Conservation (phyloP, 495 filamentous ascomycete species). For the Echria macrotheca region DNA sequence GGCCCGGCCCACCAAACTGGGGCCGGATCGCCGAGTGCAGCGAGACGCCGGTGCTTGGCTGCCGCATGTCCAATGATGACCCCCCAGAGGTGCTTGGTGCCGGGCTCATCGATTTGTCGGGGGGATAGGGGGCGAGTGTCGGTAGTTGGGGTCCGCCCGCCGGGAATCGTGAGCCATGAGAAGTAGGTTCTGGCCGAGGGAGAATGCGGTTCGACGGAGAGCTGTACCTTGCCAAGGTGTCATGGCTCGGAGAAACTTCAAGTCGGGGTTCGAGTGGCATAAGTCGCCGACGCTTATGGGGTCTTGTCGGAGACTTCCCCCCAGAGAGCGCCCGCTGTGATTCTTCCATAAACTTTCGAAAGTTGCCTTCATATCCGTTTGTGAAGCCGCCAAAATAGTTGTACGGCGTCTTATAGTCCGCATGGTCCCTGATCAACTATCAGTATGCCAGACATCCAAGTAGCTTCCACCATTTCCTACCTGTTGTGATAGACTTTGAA, state of each 20-base stretch:
- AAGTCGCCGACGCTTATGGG: constrained; percentile 14
- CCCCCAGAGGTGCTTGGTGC: no score
- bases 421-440: constrained; percentile 33
- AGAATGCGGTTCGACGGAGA: constrained; percentile 16
- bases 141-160: no score
- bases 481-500: constrained; percentile 48
- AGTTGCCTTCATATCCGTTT: constrained; percentile 50
- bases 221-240: constrained; percentile 5
- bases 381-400: constrained; percentile 46
- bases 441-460: constrained; percentile 9
- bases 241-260: constrained; percentile 4
- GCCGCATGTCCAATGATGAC: constrained; percentile 6
- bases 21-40: constrained; percentile 43
- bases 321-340: constrained; percentile 35
- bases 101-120: no score
- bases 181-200: constrained; percentile 8
- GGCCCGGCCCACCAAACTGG: constrained; percentile 40
- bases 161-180: background rate
- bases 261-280: constrained; percentile 18
- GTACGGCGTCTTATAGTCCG: constrained; percentile 48
- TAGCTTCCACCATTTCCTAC: constrained; percentile 24
- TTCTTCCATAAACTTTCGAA: constrained; percentile 41
- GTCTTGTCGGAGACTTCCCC: constrained; percentile 16
- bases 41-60: no score
- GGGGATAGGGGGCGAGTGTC: no score